A percentile compares a stretch with the other conserved stretches of the same genome.
Conservation (phyloP, 371 early-diverging fungal genomes). For the Mortierella sp. region DNA sequence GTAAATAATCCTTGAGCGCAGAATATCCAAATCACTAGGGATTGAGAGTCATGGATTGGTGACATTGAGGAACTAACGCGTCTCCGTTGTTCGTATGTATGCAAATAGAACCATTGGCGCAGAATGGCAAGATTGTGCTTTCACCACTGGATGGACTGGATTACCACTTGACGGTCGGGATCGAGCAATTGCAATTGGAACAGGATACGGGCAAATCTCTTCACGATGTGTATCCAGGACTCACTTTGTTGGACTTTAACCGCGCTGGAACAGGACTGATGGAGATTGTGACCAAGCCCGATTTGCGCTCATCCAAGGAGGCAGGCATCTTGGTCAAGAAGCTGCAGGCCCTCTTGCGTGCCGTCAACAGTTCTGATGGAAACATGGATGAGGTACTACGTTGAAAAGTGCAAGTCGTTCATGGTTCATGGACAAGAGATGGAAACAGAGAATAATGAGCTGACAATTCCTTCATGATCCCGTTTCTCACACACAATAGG, state of each 20-base stretch:
- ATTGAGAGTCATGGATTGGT: background rate
- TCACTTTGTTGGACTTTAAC: conserved; percentile 86
- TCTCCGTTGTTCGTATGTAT: background rate
- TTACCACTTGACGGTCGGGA: conserved; percentile 66
- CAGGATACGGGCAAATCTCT: conserved; percentile 94
- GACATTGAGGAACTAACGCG: background rate
- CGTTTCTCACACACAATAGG: conserved; percentile 63
- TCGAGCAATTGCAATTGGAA: conserved; percentile 91
- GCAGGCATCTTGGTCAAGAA: conserved; percentile 85
- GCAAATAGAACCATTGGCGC: conserved; percentile 74
- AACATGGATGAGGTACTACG: conserved; percentile 85
- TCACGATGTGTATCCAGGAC: conserved; percentile 71
- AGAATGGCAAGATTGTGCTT: conserved; percentile 69
- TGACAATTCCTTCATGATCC: background rate
- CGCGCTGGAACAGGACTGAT: conserved; percentile 89
- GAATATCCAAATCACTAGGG: background rate
- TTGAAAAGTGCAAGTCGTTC: background rate
- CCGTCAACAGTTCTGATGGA: conserved; percentile 80
- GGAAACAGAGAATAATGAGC: background rate
- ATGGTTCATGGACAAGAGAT: background rate
- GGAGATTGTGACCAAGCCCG: conserved; percentile 93
- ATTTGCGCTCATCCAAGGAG: conserved; percentile 81
- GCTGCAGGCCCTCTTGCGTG: conserved; percentile 79
- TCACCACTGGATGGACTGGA: conserved; percentile 68
- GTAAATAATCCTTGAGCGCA: conserved; percentile 36